Evolutionary conservation across 306 rosid species (phyloP).

Genomic region (Sindora glabra): DNA sequence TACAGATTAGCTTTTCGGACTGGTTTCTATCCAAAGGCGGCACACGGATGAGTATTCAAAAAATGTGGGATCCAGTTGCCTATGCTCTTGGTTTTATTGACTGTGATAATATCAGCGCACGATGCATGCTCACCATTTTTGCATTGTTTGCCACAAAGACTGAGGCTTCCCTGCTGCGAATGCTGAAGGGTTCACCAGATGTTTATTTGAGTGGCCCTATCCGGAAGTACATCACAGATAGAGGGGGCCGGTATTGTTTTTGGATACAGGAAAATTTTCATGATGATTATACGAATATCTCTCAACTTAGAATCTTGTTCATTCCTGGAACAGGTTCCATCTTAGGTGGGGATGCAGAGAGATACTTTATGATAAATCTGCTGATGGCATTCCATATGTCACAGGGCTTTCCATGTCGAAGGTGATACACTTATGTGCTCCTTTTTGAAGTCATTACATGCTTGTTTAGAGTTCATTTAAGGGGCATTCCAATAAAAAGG

Average conservation of each 20-base stretch:
- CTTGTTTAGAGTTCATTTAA: conserved; percentile 12
- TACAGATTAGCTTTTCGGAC: conserved; percentile 93
- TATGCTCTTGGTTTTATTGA: conserved; percentile 98
- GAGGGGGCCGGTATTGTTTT: conserved; percentile 76
- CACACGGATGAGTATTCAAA: conserved; percentile 72
- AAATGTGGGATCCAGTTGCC: conserved; percentile 99
- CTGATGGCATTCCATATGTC: conserved; percentile 63
- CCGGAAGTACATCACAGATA: conserved; percentile 77
- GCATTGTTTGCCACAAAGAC: conserved; percentile 95
- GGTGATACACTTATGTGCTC: conserved; percentile 24
- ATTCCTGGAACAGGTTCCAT: conserved; percentile 71
- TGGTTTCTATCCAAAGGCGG: conserved; percentile 99
- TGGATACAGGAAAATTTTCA: not conserved
- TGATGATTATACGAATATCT: conserved; percentile 10
- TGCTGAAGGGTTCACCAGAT: conserved; percentile 99
- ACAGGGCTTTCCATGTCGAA: conserved; percentile 77
- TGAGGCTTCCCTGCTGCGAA: conserved; percentile 91
- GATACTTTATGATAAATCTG: conserved; percentile 62
- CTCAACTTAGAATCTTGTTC: conserved; percentile 14
- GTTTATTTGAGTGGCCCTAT: conserved; percentile 91
- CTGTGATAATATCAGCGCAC: conserved; percentile 96
- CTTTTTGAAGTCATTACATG: not conserved
- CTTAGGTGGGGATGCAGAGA: conserved; percentile 99
- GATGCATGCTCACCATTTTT: conserved; percentile 99
- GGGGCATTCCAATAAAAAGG: not conserved